phyloP scores from a whole-genome alignment of 495 filamentous ascomycete genomes.

The Penicillium salamii region DNA sequence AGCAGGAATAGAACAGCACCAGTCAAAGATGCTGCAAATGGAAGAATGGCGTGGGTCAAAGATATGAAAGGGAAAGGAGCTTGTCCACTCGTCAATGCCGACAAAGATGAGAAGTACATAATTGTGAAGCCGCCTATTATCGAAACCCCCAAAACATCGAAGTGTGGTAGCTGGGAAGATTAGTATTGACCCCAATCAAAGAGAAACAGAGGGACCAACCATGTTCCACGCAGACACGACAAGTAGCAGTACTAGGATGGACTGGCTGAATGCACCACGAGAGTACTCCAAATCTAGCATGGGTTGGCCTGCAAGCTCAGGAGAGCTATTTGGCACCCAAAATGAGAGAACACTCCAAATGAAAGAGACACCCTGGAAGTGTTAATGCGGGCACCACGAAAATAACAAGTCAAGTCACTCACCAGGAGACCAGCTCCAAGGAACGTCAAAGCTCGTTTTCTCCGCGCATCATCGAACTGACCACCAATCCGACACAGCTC shows the following conservation, averaged over 20 bases:
- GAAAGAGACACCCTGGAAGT: conserved; percentile 29
- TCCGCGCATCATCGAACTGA: conserved; percentile 21
- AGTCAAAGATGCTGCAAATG: conserved; percentile 14
- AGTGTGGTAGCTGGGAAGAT: conserved; percentile 34
- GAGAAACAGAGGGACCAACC: conserved; percentile 28
- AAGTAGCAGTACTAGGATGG: conserved; percentile 27
- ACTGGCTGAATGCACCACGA: conserved; percentile 34
- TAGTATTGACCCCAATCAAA: conserved; percentile 1
- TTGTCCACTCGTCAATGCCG: conserved; percentile 26
- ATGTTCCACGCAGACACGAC: conserved; percentile 39
- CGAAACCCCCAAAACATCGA: conserved; percentile 31
- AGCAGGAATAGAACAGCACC: conserved; percentile 31
- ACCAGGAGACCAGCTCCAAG: conserved; percentile 40
- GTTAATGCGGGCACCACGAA: conserved; percentile 2
- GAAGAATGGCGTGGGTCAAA: conserved; percentile 9
- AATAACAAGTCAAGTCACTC: conserved; percentile 10
- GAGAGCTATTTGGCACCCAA: conserved; percentile 21
- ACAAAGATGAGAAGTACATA: conserved; percentile 26
- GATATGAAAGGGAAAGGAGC: conserved; percentile 36
- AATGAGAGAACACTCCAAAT: conserved; percentile 28
- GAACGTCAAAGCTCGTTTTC: conserved; percentile 26
- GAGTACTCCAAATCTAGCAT: conserved; percentile 33
- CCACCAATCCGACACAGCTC: conserved; percentile 24
- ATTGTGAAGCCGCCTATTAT: conserved; percentile 33
- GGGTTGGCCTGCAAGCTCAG: conserved; percentile 24